Percentiles rank a stretch among this genome's conserved stretches.
Conservation (phyloP, 1,284 basidiomycete species). For the Moesziomyces parantarcticus region DNA sequence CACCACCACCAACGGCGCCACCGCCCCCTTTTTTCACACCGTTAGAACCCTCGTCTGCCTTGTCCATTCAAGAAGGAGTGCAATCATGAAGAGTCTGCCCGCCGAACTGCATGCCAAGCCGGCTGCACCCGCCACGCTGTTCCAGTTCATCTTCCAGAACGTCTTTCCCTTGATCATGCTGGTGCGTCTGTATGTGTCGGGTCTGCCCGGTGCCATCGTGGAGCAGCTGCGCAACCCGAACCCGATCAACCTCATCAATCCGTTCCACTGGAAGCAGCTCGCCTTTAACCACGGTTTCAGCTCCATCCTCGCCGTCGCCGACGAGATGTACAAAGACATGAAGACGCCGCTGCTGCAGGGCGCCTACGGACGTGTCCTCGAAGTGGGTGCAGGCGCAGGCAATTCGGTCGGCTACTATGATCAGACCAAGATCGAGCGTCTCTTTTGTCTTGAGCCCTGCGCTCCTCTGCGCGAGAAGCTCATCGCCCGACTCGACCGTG, state of each 20-base stretch:
- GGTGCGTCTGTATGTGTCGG: constrained; percentile 19
- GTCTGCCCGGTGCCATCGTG: constrained; percentile 33
- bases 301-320: constrained; percentile 16
- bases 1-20: too few relatives aligned
- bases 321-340: constrained; percentile 23
- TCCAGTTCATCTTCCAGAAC: constrained; percentile 21
- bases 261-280: constrained; percentile 39
- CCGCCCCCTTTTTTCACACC: too few relatives aligned
- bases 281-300: constrained; percentile 39
- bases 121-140: constrained; percentile 12
- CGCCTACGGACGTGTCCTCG: constrained; percentile 49
- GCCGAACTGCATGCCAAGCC: constrained; percentile 31
- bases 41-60: neutral
- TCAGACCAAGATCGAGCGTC: constrained; percentile 24
- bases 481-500: constrained; percentile 1
- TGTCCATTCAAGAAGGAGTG: neutral
- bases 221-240: constrained; percentile 28
- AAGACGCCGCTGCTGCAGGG: constrained; percentile 33
- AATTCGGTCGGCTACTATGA: constrained; percentile 51
- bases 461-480: constrained; percentile 38
- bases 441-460: constrained; percentile 52
- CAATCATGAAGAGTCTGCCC: constrained; percentile 13
- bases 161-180: constrained; percentile 23
- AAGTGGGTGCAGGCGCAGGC: constrained; percentile 55
- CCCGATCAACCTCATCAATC: constrained; percentile 34